Percentiles rank a stretch among this genome's conserved stretches.
phyloP scores from a whole-genome alignment of 495 filamentous ascomycete genomes.

The Tuber melanosporum region DNA sequence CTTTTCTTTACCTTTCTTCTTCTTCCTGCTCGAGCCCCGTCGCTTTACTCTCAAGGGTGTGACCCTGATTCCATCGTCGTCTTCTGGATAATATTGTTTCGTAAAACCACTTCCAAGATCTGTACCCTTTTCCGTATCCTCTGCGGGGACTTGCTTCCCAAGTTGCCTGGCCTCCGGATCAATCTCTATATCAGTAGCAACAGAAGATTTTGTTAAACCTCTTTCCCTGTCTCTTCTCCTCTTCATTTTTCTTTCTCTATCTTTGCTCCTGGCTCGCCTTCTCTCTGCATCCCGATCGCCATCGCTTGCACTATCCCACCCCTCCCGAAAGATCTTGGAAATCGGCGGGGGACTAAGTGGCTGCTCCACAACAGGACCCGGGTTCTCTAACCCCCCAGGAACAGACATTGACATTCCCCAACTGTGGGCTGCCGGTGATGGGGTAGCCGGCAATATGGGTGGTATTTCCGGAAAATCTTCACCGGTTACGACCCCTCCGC shows the following conservation, averaged over 20 bases:
- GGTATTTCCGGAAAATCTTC: conserved; percentile 35
- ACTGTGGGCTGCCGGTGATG: conserved; percentile 22
- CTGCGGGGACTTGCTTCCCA: conserved; percentile 15
- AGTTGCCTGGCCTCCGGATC: conserved; percentile 12
- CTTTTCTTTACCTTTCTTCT: conserved; percentile 36
- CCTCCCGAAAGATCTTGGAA: conserved; percentile 31
- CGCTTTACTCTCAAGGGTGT: conserved; percentile 34
- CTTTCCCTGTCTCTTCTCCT: conserved; percentile 32
- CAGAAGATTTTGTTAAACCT: conserved; percentile 24
- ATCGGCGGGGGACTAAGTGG: conserved; percentile 36
- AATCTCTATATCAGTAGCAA: conserved; percentile 24
- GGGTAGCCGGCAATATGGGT: conserved; percentile 38
- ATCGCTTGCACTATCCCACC: conserved; percentile 40
- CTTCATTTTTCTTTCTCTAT: conserved; percentile 40
- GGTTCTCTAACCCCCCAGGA: background rate
- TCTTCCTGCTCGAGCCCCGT: conserved; percentile 32
- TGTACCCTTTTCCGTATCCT: conserved; percentile 11
- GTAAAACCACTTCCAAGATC: conserved; percentile 1
- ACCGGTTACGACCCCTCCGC: conserved; percentile 39
- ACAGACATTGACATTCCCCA: conserved; percentile 24
- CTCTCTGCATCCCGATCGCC: conserved; percentile 35
- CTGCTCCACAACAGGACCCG: background rate
- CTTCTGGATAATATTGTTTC: conserved; percentile 12
- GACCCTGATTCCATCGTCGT: conserved; percentile 41
- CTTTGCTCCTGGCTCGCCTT: conserved; percentile 32